Conservation (phyloP, 73 alveolate genomes). For the Vitrella brassicaformis region DNA sequence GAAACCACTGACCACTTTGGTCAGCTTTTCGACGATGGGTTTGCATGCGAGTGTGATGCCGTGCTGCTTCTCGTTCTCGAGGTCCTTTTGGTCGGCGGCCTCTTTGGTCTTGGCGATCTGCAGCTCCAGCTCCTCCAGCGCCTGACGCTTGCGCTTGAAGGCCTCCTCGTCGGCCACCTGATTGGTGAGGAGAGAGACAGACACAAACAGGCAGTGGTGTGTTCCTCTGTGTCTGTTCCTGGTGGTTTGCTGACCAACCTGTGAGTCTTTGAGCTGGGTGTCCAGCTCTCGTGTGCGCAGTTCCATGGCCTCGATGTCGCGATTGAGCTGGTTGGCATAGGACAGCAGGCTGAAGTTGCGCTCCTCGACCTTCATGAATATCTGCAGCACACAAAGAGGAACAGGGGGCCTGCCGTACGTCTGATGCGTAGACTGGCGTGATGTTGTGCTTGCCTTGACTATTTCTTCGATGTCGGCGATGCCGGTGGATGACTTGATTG, state of each 20-base stretch:
- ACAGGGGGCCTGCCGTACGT: too few species aligned
- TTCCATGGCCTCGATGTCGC: slow-evolving; percentile 32
- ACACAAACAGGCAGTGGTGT: too few species aligned
- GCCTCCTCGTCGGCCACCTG: neutral
- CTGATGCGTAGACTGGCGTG: too few species aligned
- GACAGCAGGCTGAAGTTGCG: slow-evolving; percentile 29
- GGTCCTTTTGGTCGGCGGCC: slow-evolving; percentile 6
- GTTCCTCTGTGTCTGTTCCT: too few species aligned
- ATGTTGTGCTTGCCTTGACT: neutral
- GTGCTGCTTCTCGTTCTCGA: slow-evolving; percentile 20
- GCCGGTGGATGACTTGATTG: slow-evolving; percentile 38
- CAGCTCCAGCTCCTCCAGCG: neutral
- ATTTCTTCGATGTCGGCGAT: slow-evolving; percentile 37
- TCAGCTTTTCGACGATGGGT: too few species aligned
- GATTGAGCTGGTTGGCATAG: slow-evolving; percentile 16
- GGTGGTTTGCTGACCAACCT: neutral
- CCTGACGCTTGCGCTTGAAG: neutral
- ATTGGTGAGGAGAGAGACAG: too few species aligned
- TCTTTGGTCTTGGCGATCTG: neutral
- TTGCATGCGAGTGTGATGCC: too few species aligned
- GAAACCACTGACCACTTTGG: too few species aligned
- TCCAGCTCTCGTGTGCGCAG: slow-evolving; percentile 12
- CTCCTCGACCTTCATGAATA: slow-evolving; percentile 28
- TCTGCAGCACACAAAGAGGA: slow-evolving; percentile 15
- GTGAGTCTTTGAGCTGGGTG: neutral